phyloP scores from a whole-genome alignment of 2,329 filamentous ascomycete species.

The Neonectria sp. region DNA sequence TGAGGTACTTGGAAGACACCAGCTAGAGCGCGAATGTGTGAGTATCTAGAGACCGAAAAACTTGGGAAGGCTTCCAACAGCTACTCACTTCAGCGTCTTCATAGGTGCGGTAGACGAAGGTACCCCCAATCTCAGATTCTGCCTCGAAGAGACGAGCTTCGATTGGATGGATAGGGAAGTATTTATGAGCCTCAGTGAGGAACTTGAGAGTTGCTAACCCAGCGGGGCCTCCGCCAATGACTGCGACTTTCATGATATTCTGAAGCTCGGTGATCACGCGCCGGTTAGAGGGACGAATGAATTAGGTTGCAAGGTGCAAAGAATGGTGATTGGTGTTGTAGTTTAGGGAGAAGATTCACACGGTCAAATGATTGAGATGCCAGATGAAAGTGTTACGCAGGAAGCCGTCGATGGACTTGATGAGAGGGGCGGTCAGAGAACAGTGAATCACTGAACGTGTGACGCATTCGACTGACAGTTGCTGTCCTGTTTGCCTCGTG shows the following conservation, averaged over 20 bases:
- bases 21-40: slow-evolving; percentile 47
- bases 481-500: no score
- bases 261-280: background rate
- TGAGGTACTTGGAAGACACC: slow-evolving; percentile 66
- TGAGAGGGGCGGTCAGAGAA: background rate
- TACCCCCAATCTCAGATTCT: slow-evolving; percentile 61
- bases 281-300: background rate
- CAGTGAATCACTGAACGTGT: slow-evolving; percentile 2
- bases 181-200: slow-evolving; percentile 55
- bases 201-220: slow-evolving; percentile 60
- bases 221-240: slow-evolving; percentile 61
- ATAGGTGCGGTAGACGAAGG: slow-evolving; percentile 63
- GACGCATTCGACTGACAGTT: background rate
- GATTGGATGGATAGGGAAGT: slow-evolving; percentile 55
- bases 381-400: background rate
- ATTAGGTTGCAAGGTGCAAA: background rate
- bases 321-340: background rate
- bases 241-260: slow-evolving; percentile 54
- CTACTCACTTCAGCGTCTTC: slow-evolving; percentile 61
- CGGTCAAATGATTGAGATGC: background rate
- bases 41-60: background rate
- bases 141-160: slow-evolving; percentile 62
- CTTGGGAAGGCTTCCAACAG: accelerated
- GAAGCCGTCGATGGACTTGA: background rate
- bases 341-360: background rate